A percentile compares a stretch with the other conserved stretches of the same genome.
phyloP scores from a whole-genome alignment of 2,329 filamentous ascomycete genomes.

The Ophiostoma triangulosporum region DNA sequence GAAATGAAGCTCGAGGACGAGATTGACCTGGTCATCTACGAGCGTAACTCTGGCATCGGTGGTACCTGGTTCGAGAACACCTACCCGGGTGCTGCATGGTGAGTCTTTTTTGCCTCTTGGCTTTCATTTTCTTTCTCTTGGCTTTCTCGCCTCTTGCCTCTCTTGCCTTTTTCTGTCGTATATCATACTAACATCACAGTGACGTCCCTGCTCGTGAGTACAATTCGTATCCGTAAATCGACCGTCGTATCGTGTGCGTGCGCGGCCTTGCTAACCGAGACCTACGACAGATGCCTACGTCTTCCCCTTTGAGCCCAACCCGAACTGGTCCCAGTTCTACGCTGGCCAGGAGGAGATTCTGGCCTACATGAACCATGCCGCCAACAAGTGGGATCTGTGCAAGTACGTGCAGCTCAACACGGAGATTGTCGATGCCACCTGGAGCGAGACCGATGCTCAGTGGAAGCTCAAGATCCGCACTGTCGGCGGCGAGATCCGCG shows the following conservation, averaged over 20 bases:
- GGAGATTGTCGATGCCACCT: constrained; percentile 1
- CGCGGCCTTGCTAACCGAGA: too few relatives aligned
- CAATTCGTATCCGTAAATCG: too few relatives aligned
- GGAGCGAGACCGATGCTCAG: constrained; percentile 4
- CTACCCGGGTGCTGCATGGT: constrained; percentile 17
- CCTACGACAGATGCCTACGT: constrained; percentile 12
- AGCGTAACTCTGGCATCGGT: constrained; percentile 32
- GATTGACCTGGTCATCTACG: constrained; percentile 24
- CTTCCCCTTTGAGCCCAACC: constrained; percentile 34
- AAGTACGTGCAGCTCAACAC: constrained; percentile 3
- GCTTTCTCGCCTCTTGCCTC: too few relatives aligned
- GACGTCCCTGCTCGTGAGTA: too few relatives aligned
- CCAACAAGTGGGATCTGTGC: constrained; percentile 6
- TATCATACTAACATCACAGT: too few relatives aligned
- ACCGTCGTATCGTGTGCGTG: too few relatives aligned
- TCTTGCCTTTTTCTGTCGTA: too few relatives aligned
- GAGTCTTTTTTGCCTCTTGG: constrained; percentile 5
- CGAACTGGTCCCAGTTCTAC: constrained; percentile 40
- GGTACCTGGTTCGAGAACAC: constrained; percentile 40
- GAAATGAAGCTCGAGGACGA: constrained; percentile 7
- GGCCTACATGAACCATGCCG: constrained; percentile 7
- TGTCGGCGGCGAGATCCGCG: not conserved
- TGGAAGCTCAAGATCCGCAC: constrained; percentile 1
- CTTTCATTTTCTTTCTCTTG: too few relatives aligned
- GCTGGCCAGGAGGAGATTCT: constrained; percentile 33